Base-by-base conservation (phyloP, 371 early-diverging fungal species). In the Furculomyces boomerangus region DNA sequence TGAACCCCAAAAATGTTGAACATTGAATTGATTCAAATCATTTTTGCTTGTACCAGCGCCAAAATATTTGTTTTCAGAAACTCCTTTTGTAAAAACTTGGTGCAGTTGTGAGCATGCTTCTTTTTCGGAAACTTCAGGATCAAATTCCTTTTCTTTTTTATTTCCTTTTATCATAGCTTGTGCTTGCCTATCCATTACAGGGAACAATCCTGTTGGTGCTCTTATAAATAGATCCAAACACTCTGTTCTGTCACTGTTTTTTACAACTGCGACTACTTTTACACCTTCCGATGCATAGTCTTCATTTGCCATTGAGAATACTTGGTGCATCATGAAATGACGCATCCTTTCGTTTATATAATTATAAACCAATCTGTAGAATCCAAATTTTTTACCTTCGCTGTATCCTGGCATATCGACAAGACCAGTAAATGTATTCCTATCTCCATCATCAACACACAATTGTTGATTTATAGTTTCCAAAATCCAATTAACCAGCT, bases 401-500 rank as follows among this genome's bases (percentile, higher is more conserved):
- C 60, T 54, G 57, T 78, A 78, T 26, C 90, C 88, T 57, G 80
- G 72, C 22, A 82, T 70, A 56, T 87, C 88, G 18, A 84, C 60
- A 31, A 88, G 65, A 39, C 79, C 78, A 26, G 88, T 79, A 58
- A 83, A 79, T 51, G 75, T 79, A 54, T 77, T 75, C 53, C 74
- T 72, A 35, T 77, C 72, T 3, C 37, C 20, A 47, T 61, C 66
- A 10, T 77, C 76, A 37, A 70, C 73, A 61, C 84, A 85, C 26
- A 90, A 71, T 37, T 83, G 79, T 24, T 71, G 68, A 66, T 94
- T 94, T 68, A 90, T 74, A 45, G 82, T 83, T 66, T 94, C 94
- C 32, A 92, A 83, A 18, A 96, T 60, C 86, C 92, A 94, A 20
- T 78, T 75, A 57, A 94, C 83, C 29, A 94, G 63, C 24, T 89